These are phyloP conservation scores for Terfezia claveryi DNA, from an alignment of 495 filamentous ascomycete genomes.

Conservation along the genomic window DNA sequence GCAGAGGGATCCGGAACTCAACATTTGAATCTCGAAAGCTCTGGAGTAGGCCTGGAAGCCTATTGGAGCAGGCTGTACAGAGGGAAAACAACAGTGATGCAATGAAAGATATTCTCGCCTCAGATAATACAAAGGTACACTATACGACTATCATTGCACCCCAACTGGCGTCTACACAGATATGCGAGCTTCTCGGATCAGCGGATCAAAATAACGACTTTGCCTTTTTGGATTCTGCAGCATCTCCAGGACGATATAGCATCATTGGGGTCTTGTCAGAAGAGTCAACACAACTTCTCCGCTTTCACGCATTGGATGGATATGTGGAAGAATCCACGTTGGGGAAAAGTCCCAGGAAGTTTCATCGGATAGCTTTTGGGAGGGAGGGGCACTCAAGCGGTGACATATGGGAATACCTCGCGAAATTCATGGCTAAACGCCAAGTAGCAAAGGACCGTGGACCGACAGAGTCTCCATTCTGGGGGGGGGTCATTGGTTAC, in stretches of 20 bases:
- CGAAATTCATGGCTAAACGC: conserved; percentile 33
- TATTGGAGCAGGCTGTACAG: conserved; percentile 5
- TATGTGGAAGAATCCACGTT: conserved; percentile 9
- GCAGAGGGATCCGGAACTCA: neutral
- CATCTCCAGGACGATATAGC: conserved; percentile 33
- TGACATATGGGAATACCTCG: conserved; percentile 32
- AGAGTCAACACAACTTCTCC: conserved; percentile 26
- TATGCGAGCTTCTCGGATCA: conserved; percentile 25
- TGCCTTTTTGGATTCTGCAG: conserved; percentile 33
- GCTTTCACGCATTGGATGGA: conserved; percentile 28
- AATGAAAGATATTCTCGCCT: neutral
- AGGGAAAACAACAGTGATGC: neutral
- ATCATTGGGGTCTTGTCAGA: conserved; percentile 42
- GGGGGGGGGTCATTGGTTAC: conserved; percentile 78
- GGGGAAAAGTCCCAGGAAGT: neutral
- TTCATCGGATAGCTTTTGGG: conserved; percentile 5
- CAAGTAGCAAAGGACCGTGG: conserved; percentile 20
- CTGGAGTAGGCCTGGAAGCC: conserved; percentile 9
- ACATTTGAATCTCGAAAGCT: neutral
- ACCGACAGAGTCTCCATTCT: conserved; percentile 36
- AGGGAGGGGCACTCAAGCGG: conserved; percentile 21
- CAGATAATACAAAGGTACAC: neutral
- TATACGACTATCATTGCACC: neutral
- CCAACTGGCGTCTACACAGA: neutral
- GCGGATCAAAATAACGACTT: conserved; percentile 19